phyloP scores from a whole-genome alignment of 2,329 filamentous ascomycete genomes.

The Microcera coccophila region DNA sequence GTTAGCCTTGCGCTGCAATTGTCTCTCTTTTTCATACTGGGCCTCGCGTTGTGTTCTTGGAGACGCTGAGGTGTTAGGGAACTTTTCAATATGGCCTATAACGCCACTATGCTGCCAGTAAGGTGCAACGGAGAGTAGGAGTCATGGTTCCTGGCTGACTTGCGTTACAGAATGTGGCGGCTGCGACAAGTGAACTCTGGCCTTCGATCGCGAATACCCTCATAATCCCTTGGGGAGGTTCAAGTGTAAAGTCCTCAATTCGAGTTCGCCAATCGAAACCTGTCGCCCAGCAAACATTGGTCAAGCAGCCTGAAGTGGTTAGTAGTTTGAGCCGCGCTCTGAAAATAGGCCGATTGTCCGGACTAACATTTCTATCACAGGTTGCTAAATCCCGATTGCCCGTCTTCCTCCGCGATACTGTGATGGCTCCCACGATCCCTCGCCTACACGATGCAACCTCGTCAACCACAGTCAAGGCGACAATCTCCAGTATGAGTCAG shows the following conservation, averaged over 20 bases:
- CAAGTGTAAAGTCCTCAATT: conserved; percentile 8
- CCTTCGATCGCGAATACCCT: conserved; percentile 43
- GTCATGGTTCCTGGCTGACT: conserved; percentile 17
- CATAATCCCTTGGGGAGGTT: conserved; percentile 32
- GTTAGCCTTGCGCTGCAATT: conserved; percentile 10
- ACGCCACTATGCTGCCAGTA: conserved; percentile 30
- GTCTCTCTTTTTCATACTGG: conserved; percentile 8
- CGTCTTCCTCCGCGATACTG: conserved; percentile 27
- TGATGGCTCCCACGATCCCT: conserved; percentile 9
- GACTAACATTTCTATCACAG: conserved; percentile 15
- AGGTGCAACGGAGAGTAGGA: conserved; percentile 7
- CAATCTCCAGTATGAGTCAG: conserved; percentile 23
- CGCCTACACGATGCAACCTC: conserved; percentile 7
- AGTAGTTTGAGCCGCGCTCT: conserved; percentile 20
- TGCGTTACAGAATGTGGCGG: conserved; percentile 37
- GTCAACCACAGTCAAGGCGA: conserved; percentile 13
- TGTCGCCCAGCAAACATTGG: conserved; percentile 8
- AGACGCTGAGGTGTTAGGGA: conserved; percentile 8
- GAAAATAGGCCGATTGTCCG: too few relatives aligned
- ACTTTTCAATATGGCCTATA: conserved; percentile 24
- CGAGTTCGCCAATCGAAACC: conserved; percentile 9
- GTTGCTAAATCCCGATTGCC: conserved; percentile 18
- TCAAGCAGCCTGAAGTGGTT: conserved; percentile 6
- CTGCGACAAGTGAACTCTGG: conserved; percentile 43
- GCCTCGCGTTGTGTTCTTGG: conserved; percentile 4